These are phyloP conservation scores for Diplodia corticola DNA, from an alignment of 2,329 filamentous ascomycete species.

Conservation along the genomic window DNA sequence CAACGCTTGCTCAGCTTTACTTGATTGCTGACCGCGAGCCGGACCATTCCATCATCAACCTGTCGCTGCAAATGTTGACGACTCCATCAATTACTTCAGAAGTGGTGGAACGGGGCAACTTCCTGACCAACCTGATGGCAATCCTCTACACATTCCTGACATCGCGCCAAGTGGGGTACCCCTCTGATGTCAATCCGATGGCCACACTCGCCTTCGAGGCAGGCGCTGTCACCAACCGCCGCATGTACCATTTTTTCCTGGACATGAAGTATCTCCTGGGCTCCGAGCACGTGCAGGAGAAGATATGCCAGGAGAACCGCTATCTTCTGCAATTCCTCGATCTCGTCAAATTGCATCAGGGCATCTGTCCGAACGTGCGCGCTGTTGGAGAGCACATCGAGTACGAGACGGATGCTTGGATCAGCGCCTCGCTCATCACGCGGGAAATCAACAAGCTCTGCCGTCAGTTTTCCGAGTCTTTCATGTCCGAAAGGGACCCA, in stretches of 20 bases:
- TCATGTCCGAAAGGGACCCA: conserved; percentile 67
- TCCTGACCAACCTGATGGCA: conserved; percentile 89
- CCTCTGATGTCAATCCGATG: conserved; percentile 80
- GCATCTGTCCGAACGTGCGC: conserved; percentile 90
- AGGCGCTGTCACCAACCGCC: conserved; percentile 88
- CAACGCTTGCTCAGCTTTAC: conserved; percentile 88
- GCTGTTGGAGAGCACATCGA: conserved; percentile 95
- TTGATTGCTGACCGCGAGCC: conserved; percentile 94
- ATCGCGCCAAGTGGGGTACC: conserved; percentile 91
- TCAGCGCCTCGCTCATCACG: conserved; percentile 90
- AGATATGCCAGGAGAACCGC: conserved; percentile 76
- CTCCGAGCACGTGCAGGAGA: conserved; percentile 83
- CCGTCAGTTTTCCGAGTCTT: conserved; percentile 83
- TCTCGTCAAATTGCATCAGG: conserved; percentile 92
- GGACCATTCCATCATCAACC: conserved; percentile 97
- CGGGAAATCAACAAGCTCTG: conserved; percentile 93
- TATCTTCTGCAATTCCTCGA: conserved; percentile 96
- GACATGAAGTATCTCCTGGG: conserved; percentile 90
- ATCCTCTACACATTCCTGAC: conserved; percentile 98
- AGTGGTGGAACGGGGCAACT: conserved; percentile 92
- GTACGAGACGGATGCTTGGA: conserved; percentile 98
- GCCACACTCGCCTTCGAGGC: conserved; percentile 91
- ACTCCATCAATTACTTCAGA: conserved; percentile 96
- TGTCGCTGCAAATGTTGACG: conserved; percentile 94
- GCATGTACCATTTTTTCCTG: conserved; percentile 97